Conservation (phyloP, 441 rosid species). For the Erodium texanum region DNA sequence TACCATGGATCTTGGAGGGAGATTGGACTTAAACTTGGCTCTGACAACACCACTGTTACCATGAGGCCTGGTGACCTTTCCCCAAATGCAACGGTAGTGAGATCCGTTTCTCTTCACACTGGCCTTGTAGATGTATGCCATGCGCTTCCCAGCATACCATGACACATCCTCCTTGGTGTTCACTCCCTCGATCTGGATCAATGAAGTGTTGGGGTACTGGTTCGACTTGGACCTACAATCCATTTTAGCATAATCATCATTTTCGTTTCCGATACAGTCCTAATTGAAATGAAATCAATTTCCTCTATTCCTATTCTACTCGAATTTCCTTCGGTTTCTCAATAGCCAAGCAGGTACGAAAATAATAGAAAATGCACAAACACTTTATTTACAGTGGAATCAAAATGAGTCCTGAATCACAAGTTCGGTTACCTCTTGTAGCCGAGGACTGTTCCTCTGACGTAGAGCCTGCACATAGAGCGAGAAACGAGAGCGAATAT, state of each 20-base stretch:
- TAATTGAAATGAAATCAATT: too few species aligned
- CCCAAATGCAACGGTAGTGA: conserved; percentile 86
- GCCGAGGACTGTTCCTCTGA: conserved; percentile 72
- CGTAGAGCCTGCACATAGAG: conserved; percentile 45
- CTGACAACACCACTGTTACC: conserved; percentile 94
- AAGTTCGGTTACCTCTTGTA: conserved; percentile 52
- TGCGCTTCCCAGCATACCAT: conserved; percentile 73
- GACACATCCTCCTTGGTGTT: conserved; percentile 73
- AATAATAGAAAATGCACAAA: background rate
- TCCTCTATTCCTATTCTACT: background rate
- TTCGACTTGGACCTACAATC: conserved; percentile 64
- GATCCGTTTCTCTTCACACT: conserved; percentile 69
- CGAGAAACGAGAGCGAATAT: background rate
- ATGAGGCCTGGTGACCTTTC: conserved; percentile 74
- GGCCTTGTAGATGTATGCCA: conserved; percentile 88
- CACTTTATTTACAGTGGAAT: too few species aligned
- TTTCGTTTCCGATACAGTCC: background rate
- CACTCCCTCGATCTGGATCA: conserved; percentile 81
- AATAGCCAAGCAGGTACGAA: background rate
- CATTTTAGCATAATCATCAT: background rate
- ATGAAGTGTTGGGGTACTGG: conserved; percentile 69
- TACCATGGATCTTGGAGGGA: conserved; percentile 87
- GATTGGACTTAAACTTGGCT: conserved; percentile 77
- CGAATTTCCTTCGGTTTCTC: background rate
- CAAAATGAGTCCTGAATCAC: background rate